Evolutionary conservation across 2,329 filamentous ascomycete species (phyloP), one percentile per base, ranked within the genome.

Genomic region (Harringtonia lauricola): DNA sequence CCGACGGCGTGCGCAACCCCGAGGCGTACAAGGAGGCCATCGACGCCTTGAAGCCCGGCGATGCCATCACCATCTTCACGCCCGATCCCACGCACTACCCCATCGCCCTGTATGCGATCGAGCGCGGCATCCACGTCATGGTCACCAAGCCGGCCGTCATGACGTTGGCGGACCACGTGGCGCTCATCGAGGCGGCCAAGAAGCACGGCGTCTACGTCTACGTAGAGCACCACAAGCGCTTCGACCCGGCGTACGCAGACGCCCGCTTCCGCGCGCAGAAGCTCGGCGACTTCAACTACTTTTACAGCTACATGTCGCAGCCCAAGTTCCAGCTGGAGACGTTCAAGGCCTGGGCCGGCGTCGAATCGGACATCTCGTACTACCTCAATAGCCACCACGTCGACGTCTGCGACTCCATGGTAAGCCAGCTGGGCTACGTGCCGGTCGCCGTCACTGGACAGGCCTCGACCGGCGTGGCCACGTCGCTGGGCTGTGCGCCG

Each of bases 251-350:
- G 19, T 95, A 95, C 67, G 79, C 86, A 14, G 89, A 95, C 61
- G 90, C 90, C 14, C 77, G 81, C 40, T 81, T 81, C 66, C 80
- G 83, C 54, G 86, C 86, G 14, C 67, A 77, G 57, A 79, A 71
- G 42, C 70, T 95, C 8, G 89, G 89, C 51, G 87, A 95, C 65
- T 95, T 95, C 78, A 95, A 94, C 71, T 95, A 95, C 72, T 95
- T 94, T 62, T 95, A 95, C 74, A 83, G 78, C 55, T 95, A 95
- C 75, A 94, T 95, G 88, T 86, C 81, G 40, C 88, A 95, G 70
- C 85, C 83, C 48, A 94, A 94, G 67, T 86, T 74, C 41, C 88
- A 94, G 66, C 76, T 95, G 39, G 85, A 94, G 70, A 95, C 88
- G 1, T 95, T 95, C 79, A 89, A 87, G 64, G 83, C 87, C 3